Evolutionary conservation across 352 stramenopile genomes (phyloP).

Genomic region (Globisporangium irregulare): DNA sequence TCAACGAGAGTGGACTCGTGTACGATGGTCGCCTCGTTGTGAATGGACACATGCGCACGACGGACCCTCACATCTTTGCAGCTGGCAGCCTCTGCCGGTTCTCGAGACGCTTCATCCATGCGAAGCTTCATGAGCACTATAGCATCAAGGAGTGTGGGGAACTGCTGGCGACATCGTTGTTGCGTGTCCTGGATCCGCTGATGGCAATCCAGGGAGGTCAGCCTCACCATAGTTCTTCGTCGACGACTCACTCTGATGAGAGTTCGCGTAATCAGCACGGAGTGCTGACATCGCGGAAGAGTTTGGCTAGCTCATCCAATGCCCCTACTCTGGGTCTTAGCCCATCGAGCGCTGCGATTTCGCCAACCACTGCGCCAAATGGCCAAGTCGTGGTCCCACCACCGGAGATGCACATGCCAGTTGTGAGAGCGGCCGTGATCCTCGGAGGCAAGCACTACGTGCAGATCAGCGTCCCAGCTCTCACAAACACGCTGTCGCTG

Average conservation of each 20-base stretch:
- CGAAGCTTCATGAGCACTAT: conserved; percentile 77
- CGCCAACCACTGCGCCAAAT: neutral
- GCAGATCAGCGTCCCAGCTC: conserved; percentile 66
- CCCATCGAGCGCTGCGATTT: neutral
- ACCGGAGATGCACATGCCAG: conserved; percentile 67
- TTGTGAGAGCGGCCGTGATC: conserved; percentile 42
- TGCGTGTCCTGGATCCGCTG: conserved; percentile 69
- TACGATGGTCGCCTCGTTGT: conserved; percentile 92
- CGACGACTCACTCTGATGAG: neutral
- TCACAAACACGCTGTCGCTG: conserved; percentile 65
- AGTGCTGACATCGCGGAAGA: conserved; percentile 5
- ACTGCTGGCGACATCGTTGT: conserved; percentile 55
- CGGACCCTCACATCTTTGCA: conserved; percentile 73
- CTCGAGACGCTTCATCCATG: conserved; percentile 73
- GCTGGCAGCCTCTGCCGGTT: conserved; percentile 76
- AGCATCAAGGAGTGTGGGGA: conserved; percentile 75
- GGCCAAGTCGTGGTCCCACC: conserved; percentile 42
- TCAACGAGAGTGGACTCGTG: conserved; percentile 90
- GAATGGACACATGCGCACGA: conserved; percentile 81
- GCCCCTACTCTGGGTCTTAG: neutral
- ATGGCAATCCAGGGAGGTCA: neutral
- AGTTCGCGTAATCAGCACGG: conserved; percentile 4
- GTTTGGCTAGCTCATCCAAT: conserved; percentile 13
- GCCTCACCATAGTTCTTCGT: neutral
- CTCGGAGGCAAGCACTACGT: conserved; percentile 60